phyloP scores from a whole-genome alignment of 805 yeast genomes.

The Nakazawaea sp. region DNA sequence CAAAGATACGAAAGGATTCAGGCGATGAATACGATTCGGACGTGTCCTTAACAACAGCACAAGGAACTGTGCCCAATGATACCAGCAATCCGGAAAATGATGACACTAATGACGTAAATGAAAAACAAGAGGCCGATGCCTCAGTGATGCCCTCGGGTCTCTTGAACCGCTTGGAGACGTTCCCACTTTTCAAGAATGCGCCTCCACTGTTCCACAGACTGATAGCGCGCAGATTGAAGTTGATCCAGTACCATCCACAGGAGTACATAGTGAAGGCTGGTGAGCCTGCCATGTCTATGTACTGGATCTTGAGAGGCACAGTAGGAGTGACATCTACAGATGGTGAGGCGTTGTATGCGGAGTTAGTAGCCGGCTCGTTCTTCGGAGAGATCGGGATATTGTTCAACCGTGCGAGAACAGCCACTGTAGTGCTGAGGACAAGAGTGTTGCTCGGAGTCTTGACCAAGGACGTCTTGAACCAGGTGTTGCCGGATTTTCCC shows the following conservation, averaged over 20 bases:
- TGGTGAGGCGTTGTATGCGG: slow-evolving; percentile 71
- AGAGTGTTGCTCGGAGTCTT: slow-evolving; percentile 62
- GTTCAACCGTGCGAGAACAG: slow-evolving; percentile 71
- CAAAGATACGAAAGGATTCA: too few relatives aligned
- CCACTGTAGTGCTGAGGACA: slow-evolving; percentile 67
- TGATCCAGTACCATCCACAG: slow-evolving; percentile 60
- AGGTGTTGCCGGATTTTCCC: slow-evolving; percentile 58
- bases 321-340: slow-evolving; percentile 75
- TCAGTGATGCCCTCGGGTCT: slow-evolving; percentile 44
- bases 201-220: slow-evolving; percentile 58
- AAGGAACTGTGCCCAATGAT: too few relatives aligned
- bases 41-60: too few relatives aligned
- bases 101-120: background rate
- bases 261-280: slow-evolving; percentile 66
- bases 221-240: slow-evolving; percentile 48
- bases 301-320: slow-evolving; percentile 71
- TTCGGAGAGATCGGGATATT: slow-evolving; percentile 79
- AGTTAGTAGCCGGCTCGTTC: slow-evolving; percentile 58
- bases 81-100: background rate
- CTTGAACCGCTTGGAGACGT: slow-evolving; percentile 44
- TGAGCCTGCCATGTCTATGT: slow-evolving; percentile 70
- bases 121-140: slow-evolving; percentile 2
- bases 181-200: slow-evolving; percentile 61
- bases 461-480: slow-evolving; percentile 54
- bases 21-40: too few relatives aligned